phyloP scores from a whole-genome alignment of 1,284 basidiomycete species.

The Cryptococcus sp. region DNA sequence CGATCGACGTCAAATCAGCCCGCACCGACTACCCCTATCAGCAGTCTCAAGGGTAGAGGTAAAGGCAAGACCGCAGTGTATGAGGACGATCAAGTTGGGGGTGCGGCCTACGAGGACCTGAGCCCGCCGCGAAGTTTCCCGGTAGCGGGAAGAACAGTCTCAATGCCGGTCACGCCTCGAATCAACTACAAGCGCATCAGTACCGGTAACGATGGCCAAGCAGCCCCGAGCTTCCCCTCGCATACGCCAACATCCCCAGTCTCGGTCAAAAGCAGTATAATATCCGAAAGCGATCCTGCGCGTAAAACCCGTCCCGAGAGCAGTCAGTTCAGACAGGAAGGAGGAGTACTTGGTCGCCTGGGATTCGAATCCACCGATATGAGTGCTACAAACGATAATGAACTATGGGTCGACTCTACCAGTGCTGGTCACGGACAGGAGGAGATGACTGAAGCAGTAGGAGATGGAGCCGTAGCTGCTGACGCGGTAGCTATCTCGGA shows the following conservation, averaged over 20 bases:
- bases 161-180: too few species aligned
- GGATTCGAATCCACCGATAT: not conserved
- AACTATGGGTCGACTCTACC: not conserved
- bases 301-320: too few species aligned
- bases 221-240: not conserved
- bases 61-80: slow-evolving; percentile 1
- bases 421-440: not conserved
- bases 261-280: too few species aligned
- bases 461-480: too few species aligned
- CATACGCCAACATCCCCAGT: not conserved
- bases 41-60: slow-evolving; percentile 7
- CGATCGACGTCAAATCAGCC: slow-evolving; percentile 1
- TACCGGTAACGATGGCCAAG: not conserved
- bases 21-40: not conserved
- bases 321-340: not conserved
- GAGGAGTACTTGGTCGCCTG: not conserved
- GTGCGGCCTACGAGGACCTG: slow-evolving; percentile 7
- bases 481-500: not conserved
- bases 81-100: not conserved
- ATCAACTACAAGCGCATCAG: not conserved
- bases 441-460: not conserved
- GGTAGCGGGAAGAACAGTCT: too few species aligned
- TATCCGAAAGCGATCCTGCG: too few species aligned
- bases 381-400: too few species aligned
- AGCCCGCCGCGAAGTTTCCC: not conserved